Evolutionary conservation across 2,329 filamentous ascomycete species (phyloP).

Genomic region (Stachybotrys chartarum): DNA sequence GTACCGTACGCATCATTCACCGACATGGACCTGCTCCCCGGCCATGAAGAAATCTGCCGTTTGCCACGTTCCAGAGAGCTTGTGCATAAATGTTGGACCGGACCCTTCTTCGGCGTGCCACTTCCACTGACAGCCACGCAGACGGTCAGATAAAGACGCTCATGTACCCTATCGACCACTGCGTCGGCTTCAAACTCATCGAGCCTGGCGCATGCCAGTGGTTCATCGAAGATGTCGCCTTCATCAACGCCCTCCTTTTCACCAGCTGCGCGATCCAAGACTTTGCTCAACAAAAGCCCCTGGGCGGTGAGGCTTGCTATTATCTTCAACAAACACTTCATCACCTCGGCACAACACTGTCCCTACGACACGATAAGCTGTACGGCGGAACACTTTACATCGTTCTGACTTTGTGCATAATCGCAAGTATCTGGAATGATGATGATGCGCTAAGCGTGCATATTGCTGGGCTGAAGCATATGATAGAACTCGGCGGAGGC

Average conservation of each 20-base stretch:
- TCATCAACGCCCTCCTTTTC: slow-evolving; percentile 4
- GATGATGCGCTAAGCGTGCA: neutral
- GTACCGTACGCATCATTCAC: too few relatives aligned
- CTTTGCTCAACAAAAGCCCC: neutral
- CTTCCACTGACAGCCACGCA: neutral
- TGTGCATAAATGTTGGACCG: neutral
- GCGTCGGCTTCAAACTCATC: neutral
- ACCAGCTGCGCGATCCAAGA: slow-evolving; percentile 1
- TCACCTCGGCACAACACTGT: slow-evolving; percentile 1
- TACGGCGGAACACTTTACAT: slow-evolving; percentile 2
- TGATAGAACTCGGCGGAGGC: neutral
- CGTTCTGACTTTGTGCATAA: slow-evolving; percentile 2
- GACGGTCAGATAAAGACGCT: neutral
- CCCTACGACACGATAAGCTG: neutral
- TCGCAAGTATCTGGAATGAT: slow-evolving; percentile 2
- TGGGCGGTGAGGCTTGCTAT: neutral
- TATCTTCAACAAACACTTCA: neutral
- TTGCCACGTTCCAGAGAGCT: neutral
- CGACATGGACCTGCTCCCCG: too few relatives aligned
- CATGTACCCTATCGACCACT: neutral
- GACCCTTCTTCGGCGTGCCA: too few relatives aligned
- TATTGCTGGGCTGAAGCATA: neutral
- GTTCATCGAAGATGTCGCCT: slow-evolving; percentile 1
- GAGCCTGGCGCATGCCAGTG: neutral
- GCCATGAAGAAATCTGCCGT: too few relatives aligned